Evolutionary conservation across 106 monocot species (phyloP).

Genomic region (Dactylorhiza incarnata): DNA sequence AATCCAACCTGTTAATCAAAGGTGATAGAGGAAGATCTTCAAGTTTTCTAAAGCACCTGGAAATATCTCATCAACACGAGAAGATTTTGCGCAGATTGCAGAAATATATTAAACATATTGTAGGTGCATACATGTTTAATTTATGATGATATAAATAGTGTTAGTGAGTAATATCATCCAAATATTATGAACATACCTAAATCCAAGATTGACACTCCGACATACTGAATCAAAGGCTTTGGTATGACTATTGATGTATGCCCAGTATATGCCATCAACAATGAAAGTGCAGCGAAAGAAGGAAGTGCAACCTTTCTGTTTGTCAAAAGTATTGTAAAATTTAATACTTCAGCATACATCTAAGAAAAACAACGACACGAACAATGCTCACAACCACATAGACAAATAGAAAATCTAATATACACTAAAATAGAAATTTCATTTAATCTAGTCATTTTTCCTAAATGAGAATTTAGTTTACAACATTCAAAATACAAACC

Average conservation of each 20-base stretch:
- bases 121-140: too few species aligned
- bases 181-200: conserved; percentile 44
- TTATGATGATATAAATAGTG: too few species aligned
- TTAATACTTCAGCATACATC: not conserved
- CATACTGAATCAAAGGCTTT: conserved; percentile 70
- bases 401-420: not conserved
- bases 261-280: conserved; percentile 98
- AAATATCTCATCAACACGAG: too few species aligned
- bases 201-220: conserved; percentile 62
- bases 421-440: not conserved
- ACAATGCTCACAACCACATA: not conserved
- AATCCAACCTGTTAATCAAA: conserved; percentile 52
- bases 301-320: conserved; percentile 86
- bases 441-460: conserved; percentile 1
- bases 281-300: conserved; percentile 88
- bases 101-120: too few species aligned
- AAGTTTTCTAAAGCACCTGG: too few species aligned
- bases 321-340: not conserved
- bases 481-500: not conserved
- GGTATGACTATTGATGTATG: conserved; percentile 91
- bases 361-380: not conserved
- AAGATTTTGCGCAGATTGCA: too few species aligned
- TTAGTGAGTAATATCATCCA: too few species aligned
- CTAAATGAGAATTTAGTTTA: not conserved
- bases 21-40: too few species aligned